Conservation (phyloP, 768 basidiomycete genomes). For the Serendipita vermifera region DNA sequence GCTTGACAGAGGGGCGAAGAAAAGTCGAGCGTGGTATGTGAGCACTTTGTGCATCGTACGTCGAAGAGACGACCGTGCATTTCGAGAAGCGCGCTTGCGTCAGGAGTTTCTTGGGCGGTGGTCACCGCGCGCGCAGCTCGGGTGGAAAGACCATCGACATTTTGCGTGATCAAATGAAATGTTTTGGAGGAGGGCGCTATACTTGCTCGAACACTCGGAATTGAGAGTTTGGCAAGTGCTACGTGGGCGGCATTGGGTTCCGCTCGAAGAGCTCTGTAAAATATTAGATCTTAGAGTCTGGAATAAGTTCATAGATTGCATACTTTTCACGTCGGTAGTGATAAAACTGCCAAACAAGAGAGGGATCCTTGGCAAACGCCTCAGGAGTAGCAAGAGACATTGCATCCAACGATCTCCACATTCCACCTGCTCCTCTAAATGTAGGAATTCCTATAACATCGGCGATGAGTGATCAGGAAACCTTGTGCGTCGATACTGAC, state of each 20-base stretch:
- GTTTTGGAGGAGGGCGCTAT: conserved; percentile 21
- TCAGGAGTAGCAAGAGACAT: conserved; percentile 41
- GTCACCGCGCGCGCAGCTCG: conserved; percentile 26
- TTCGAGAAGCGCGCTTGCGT: conserved; percentile 30
- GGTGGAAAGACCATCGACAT: conserved; percentile 43
- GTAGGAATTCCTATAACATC: conserved; percentile 31
- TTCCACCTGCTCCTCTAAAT: conserved; percentile 38
- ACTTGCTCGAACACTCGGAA: not conserved
- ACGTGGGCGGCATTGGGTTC: conserved; percentile 45
- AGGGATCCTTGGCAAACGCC: conserved; percentile 37
- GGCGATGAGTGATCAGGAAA: not conserved
- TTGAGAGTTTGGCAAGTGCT: conserved; percentile 29
- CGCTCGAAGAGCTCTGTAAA: conserved; percentile 32
- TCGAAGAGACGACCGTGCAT: conserved; percentile 54
- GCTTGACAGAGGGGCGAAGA: conserved; percentile 34
- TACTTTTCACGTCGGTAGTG: conserved; percentile 41
- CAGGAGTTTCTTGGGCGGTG: conserved; percentile 25
- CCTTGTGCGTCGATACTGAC: conserved; percentile 21
- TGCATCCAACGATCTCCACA: conserved; percentile 41
- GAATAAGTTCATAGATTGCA: conserved; percentile 13
- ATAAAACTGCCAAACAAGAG: conserved; percentile 51
- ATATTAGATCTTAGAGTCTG: not conserved
- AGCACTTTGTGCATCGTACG: conserved; percentile 38
- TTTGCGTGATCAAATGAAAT: conserved; percentile 46
- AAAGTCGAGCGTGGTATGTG: conserved; percentile 29